Evolutionary conservation across 768 basidiomycete species (phyloP), one percentile per base, ranked within the genome.

Genomic region (Agrocybe pediades): DNA sequence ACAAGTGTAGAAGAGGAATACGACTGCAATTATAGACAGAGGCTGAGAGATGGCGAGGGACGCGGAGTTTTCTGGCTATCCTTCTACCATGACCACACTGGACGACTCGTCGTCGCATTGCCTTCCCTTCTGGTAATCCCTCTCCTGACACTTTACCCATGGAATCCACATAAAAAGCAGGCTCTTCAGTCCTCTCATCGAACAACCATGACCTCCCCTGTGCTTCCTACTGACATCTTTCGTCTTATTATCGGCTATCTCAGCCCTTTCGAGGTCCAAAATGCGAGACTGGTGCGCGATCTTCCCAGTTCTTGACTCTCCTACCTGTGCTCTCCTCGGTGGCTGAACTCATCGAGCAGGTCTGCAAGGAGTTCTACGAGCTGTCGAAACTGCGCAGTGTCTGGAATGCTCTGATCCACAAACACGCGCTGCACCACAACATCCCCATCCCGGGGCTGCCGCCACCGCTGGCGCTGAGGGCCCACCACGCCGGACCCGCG

Each of bases 221-320:
- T 62, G 21, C 71, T 85, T 1, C 83, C 84, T 2, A 64, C 71
- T 30, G 84, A 86, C 54, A 57, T 86, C 48, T 65, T 78, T 55
- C 67, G 81, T 21, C 51, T 71, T 9, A 65, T 86, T 44, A 65
- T 84, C 53, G 54, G 59, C 6, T 62, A 76, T 55, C 69, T 84
- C 15, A 65, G 73, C 16, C 62, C 79, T 7, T 24, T 54, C 2
- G 76, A 77, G 53, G 65, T 86, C 6, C 62, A 79, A 46, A 69
- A 63, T 3, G 53, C 86, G 20, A 73, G 85, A 56, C 71, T 73
- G 70, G 86, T 83, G 44, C 52, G 73, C 21, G n/a, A n/a, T 43
- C 16, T 39, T 25, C 9, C n/a, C 42, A 36, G 5, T 41, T 19
- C 39, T 39, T 30, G 23, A 2, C 50, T 25, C 21, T 23, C 43